A percentile compares a stretch with the other conserved stretches of the same genome.
Conservation (phyloP, 371 early-diverging fungal genomes). For the Actinomortierella ambigua region DNA sequence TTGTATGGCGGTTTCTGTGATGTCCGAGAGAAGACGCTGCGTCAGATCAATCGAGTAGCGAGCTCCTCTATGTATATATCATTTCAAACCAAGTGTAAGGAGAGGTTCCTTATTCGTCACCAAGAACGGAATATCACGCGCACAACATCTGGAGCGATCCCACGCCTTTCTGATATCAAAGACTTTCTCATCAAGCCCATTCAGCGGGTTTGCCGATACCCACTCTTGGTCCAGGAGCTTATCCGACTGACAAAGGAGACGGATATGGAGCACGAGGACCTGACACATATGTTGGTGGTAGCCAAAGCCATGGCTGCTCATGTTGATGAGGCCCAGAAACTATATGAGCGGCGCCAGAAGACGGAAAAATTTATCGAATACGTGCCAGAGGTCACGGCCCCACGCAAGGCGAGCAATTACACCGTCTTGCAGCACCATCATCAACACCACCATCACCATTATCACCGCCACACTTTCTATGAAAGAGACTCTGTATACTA, state of each 20-base stretch:
- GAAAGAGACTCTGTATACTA: too few relatives aligned
- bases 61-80: constrained; percentile 10
- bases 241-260: constrained; percentile 20
- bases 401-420: constrained; percentile 9
- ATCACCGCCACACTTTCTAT: too few relatives aligned
- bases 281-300: constrained; percentile 12
- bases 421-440: too few relatives aligned
- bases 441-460: too few relatives aligned
- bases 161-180: constrained; percentile 18
- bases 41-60: constrained; percentile 12
- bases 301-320: constrained; percentile 24
- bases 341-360: constrained; percentile 22
- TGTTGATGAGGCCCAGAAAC: constrained; percentile 33
- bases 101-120: constrained; percentile 16
- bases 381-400: constrained; percentile 22
- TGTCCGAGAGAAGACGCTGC: constrained; percentile 25
- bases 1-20: constrained; percentile 32
- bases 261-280: constrained; percentile 22
- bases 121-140: constrained; percentile 26
- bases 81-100: constrained; percentile 25
- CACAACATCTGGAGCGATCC: too few relatives aligned
- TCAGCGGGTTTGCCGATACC: constrained; percentile 97
- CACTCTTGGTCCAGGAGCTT: constrained; percentile 72
- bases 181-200: constrained; percentile 93
- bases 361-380: constrained; percentile 35